Evolutionary conservation across 768 basidiomycete species (phyloP).

Genomic region (Mycena filopes): DNA sequence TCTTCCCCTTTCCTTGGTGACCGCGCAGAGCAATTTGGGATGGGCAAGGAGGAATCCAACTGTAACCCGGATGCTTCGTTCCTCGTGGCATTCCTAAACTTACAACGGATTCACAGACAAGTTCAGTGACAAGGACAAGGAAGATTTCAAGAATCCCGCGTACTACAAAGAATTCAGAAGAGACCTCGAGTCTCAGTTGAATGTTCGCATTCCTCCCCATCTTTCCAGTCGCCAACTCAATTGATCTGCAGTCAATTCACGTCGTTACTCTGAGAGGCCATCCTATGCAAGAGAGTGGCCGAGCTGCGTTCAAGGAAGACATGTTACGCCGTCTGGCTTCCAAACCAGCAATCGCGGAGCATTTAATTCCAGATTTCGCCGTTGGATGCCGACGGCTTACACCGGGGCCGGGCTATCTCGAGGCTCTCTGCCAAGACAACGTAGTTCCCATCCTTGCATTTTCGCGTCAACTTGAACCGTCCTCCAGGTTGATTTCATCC

Average conservation of each 20-base stretch:
- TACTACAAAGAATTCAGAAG: slow-evolving; percentile 61
- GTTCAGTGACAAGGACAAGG: slow-evolving; percentile 63
- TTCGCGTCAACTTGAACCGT: neutral
- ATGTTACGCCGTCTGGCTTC: slow-evolving; percentile 64
- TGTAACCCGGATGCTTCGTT: slow-evolving; percentile 45
- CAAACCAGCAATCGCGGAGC: slow-evolving; percentile 70
- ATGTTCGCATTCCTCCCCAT: too few relatives aligned
- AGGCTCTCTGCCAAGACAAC: slow-evolving; percentile 71
- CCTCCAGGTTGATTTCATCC: slow-evolving; percentile 63
- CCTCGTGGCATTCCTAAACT: neutral
- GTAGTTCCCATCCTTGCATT: slow-evolving; percentile 42
- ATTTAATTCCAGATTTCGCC: slow-evolving; percentile 67
- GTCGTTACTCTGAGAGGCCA: slow-evolving; percentile 54
- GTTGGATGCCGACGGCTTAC: slow-evolving; percentile 73
- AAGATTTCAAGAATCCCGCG: slow-evolving; percentile 57
- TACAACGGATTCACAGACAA: slow-evolving; percentile 44
- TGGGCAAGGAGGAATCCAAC: slow-evolving; percentile 52
- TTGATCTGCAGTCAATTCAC: slow-evolving; percentile 47
- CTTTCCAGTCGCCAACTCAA: neutral
- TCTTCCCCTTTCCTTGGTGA: slow-evolving; percentile 56
- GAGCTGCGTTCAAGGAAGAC: slow-evolving; percentile 49
- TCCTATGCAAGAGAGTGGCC: slow-evolving; percentile 48
- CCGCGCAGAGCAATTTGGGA: slow-evolving; percentile 50
- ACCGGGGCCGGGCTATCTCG: slow-evolving; percentile 74
- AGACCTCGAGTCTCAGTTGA: slow-evolving; percentile 59